These are phyloP conservation scores for Termitomyces sp. DNA, from an alignment of 768 basidiomycete genomes.

Conservation along the genomic window DNA sequence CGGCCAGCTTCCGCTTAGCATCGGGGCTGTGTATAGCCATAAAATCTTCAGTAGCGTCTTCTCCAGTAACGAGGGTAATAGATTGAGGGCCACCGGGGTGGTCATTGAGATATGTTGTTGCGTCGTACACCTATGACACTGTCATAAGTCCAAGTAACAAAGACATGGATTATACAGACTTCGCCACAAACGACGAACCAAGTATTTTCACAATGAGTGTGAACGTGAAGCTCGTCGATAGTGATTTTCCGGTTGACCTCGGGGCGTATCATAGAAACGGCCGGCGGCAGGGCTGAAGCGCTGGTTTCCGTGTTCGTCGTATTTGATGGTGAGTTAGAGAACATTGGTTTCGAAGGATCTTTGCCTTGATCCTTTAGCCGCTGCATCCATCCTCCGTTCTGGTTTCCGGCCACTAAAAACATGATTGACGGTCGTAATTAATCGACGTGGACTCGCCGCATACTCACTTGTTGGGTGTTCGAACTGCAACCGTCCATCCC, in stretches of 20 bases:
- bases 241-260: conserved; percentile 29
- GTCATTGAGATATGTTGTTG: conserved; percentile 41
- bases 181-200: conserved; percentile 2
- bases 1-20: conserved; percentile 37
- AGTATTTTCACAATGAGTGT: neutral
- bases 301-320: neutral
- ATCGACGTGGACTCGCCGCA: neutral
- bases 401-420: conserved; percentile 30
- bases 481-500: conserved; percentile 33
- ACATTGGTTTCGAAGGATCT: conserved; percentile 38
- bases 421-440: neutral
- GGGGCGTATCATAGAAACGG: conserved; percentile 36
- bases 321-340: conserved; percentile 14
- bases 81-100: conserved; percentile 58
- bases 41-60: conserved; percentile 62
- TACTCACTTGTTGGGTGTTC: conserved; percentile 48
- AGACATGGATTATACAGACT: neutral
- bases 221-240: neutral
- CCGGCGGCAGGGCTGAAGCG: conserved; percentile 17
- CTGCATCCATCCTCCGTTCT: conserved; percentile 58
- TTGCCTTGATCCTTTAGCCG: conserved; percentile 40
- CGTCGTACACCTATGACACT: conserved; percentile 39
- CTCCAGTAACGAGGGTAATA: conserved; percentile 49
- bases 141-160: neutral
- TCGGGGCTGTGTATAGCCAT: conserved; percentile 56